Percentiles rank a stretch among this genome's conserved stretches.
Evolutionary conservation across 192 early-diverging fungal species (phyloP).

Genomic region (Coemansia sp.): DNA sequence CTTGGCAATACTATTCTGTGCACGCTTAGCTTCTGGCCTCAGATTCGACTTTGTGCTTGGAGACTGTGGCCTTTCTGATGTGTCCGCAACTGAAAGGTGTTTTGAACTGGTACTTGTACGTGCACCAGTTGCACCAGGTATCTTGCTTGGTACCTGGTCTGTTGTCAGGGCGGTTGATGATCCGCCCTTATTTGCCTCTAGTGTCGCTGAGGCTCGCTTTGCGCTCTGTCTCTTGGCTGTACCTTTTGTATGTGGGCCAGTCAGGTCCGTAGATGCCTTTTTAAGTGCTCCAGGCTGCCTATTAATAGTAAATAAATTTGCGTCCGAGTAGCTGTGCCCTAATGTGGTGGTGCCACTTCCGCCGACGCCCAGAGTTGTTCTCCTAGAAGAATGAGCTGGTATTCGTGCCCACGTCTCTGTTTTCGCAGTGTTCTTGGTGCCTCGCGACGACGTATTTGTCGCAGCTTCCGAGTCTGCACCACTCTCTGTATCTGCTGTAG

Average conservation of each 20-base stretch:
- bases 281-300: constrained; percentile 12
- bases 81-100: too few species aligned
- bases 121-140: too few species aligned
- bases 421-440: neutral
- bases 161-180: too few species aligned
- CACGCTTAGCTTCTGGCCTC: neutral
- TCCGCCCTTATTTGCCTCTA: neutral
- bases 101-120: too few species aligned
- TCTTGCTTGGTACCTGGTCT: too few species aligned
- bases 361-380: constrained; percentile 53
- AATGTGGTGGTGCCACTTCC: constrained; percentile 53
- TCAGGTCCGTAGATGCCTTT: constrained; percentile 8
- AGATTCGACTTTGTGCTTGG: too few species aligned
- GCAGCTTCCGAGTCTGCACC: constrained; percentile 6
- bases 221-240: constrained; percentile 1
- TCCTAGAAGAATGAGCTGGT: constrained; percentile 8
- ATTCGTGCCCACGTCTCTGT: neutral
- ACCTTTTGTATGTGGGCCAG: constrained; percentile 12
- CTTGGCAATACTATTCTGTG: neutral
- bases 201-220: neutral
- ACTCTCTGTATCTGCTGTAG: constrained; percentile 2
- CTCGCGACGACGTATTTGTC: neutral
- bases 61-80: too few species aligned
- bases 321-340: constrained; percentile 44
- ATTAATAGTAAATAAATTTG: constrained; percentile 48